These are phyloP conservation scores for Hymenoscyphus fructigenus DNA, from an alignment of 2,329 filamentous ascomycete species.

Conservation along the genomic window DNA sequence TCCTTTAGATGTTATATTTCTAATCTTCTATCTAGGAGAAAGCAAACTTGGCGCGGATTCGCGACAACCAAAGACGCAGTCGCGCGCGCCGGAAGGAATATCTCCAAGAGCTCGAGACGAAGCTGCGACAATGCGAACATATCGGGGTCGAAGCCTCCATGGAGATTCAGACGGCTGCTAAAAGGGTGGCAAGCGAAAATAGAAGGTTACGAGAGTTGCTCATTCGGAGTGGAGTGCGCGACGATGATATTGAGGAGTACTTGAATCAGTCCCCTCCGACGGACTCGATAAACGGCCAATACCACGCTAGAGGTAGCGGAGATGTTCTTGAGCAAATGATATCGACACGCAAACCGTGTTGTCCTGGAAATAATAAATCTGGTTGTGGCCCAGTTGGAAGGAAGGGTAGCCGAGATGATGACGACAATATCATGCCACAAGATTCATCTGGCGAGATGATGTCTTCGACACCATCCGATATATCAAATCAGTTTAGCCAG, in stretches of 20 bases:
- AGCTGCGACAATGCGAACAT: constrained; percentile 61
- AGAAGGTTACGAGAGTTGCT: constrained; percentile 60
- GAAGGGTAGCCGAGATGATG: background rate
- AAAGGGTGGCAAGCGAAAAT: constrained; percentile 70
- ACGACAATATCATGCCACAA: background rate
- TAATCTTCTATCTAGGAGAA: constrained; percentile 27
- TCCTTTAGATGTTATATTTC: background rate
- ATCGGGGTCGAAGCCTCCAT: constrained; percentile 65
- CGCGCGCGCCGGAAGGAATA: constrained; percentile 74
- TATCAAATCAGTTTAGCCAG: background rate
- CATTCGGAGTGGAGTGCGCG: constrained; percentile 54
- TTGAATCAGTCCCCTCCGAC: constrained; percentile 20
- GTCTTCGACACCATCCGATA: background rate
- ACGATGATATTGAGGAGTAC: constrained; percentile 49
- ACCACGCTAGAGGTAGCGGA: constrained; percentile 9
- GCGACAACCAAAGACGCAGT: constrained; percentile 76
- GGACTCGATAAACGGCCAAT: constrained; percentile 13
- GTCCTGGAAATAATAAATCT: background rate
- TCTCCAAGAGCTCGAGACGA: constrained; percentile 65
- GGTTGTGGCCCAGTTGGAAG: background rate
- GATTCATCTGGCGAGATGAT: background rate
- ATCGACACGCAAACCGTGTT: background rate
- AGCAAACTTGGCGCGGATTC: constrained; percentile 55
- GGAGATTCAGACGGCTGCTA: constrained; percentile 71
- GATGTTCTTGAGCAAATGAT: background rate